Evolutionary conservation across 2,329 filamentous ascomycete species (phyloP).

Genomic region (Gnomoniopsis smithogilvyi): DNA sequence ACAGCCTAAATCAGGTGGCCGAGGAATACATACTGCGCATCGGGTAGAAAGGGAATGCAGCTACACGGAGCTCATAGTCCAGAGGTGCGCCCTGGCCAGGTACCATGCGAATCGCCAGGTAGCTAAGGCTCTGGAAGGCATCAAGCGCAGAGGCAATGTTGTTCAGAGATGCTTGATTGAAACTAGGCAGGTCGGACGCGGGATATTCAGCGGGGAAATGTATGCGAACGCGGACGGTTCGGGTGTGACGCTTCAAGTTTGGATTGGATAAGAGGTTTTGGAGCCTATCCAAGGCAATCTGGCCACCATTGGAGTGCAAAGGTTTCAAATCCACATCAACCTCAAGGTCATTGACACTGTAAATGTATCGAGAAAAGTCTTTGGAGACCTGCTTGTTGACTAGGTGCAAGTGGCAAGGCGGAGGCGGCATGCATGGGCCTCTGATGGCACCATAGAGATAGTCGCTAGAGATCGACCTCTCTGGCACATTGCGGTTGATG

Average conservation of each 20-base stretch:
- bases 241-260: constrained; percentile 11
- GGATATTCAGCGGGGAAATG: constrained; percentile 17
- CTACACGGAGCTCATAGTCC: constrained; percentile 14
- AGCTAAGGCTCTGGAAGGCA: constrained; percentile 1
- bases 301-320: background rate
- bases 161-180: constrained; percentile 13
- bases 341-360: constrained; percentile 10
- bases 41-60: constrained; percentile 16
- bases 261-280: background rate
- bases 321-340: constrained; percentile 14
- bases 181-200: constrained; percentile 7
- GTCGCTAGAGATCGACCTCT: background rate
- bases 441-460: background rate
- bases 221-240: constrained; percentile 11
- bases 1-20: background rate
- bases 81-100: constrained; percentile 6
- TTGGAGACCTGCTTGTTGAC: constrained; percentile 16
- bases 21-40: background rate
- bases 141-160: constrained; percentile 6
- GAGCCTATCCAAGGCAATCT: constrained; percentile 6
- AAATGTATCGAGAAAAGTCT: constrained; percentile 16
- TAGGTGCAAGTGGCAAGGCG: constrained; percentile 6
- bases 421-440: background rate
- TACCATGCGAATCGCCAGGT: constrained; percentile 9
- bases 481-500: constrained; percentile 15